A percentile compares a stretch with the other conserved stretches of the same genome.
These are phyloP conservation scores for Suhomyces sp. DNA, from an alignment of 805 yeast species.

Conservation along the genomic window DNA sequence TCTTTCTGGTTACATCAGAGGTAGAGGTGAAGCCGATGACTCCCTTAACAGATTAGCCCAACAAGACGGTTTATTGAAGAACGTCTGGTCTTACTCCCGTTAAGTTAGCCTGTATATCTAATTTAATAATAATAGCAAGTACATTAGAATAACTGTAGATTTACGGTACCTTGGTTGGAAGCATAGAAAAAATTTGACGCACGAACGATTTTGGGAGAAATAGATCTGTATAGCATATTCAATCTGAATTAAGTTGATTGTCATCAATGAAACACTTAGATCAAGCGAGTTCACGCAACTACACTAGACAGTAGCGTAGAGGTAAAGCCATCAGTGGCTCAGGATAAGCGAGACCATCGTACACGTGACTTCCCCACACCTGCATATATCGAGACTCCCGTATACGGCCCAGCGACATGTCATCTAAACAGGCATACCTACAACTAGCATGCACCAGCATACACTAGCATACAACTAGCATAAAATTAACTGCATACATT, in stretches of 20 bases:
- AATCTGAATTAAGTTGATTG: too few species aligned
- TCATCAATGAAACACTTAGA: too few species aligned
- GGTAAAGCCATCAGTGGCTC: too few species aligned
- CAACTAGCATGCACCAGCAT: neutral
- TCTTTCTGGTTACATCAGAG: constrained; percentile 94
- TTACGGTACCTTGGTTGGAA: too few species aligned
- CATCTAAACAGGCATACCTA: neutral
- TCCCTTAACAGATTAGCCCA: constrained; percentile 99
- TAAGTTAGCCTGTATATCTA: constrained; percentile 39
- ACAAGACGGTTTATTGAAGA: constrained; percentile 95
- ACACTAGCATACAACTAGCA: neutral
- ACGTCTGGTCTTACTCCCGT: constrained; percentile 94
- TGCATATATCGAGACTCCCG: neutral
- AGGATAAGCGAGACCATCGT: too few species aligned
- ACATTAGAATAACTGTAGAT: constrained; percentile 5
- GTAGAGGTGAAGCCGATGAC: constrained; percentile 99
- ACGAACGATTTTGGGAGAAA: too few species aligned
- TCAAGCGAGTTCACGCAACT: too few species aligned
- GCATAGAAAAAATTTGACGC: too few species aligned
- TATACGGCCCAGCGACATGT: neutral
- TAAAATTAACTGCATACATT: too few species aligned
- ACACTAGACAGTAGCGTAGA: too few species aligned
- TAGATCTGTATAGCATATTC: too few species aligned
- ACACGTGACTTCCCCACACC: neutral
- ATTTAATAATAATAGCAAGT: constrained; percentile 16